Conservation (phyloP, 768 basidiomycete genomes). For the Amyloporia xantha region DNA sequence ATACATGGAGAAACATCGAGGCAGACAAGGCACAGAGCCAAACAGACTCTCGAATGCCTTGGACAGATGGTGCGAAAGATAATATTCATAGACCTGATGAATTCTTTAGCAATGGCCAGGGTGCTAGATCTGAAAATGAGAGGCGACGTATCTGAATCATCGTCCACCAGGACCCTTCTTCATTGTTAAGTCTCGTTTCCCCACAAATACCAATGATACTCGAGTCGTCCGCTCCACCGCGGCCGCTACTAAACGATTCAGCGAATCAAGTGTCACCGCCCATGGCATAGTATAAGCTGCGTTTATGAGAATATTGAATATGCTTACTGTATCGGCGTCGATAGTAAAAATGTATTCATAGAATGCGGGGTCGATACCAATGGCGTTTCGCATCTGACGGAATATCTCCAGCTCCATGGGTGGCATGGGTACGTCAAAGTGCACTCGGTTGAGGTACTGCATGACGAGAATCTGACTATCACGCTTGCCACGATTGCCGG, state of each 20-base stretch:
- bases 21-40: conserved; percentile 96
- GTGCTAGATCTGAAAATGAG: background rate
- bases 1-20: conserved; percentile 98
- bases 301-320: no score
- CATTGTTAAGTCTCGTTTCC: conserved; percentile 88
- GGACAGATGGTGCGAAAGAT: conserved; percentile 97
- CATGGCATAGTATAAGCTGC: no score
- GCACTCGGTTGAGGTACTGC: conserved; percentile 98
- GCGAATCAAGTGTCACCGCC: no score
- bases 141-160: conserved; percentile 79
- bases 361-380: conserved; percentile 97
- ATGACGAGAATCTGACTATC: conserved; percentile 95
- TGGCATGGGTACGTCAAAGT: conserved; percentile 95
- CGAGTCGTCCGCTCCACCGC: conserved; percentile 98
- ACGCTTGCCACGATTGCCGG: conserved; percentile 97
- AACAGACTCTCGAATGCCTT: conserved; percentile 97
- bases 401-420: conserved; percentile 97
- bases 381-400: conserved; percentile 99
- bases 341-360: conserved; percentile 95
- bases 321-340: conserved; percentile 95
- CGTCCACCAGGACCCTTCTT: conserved; percentile 91
- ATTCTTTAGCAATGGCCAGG: conserved; percentile 59
- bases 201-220: conserved; percentile 92
- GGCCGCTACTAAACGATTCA: no score
- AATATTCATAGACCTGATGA: conserved; percentile 95